Conservation (phyloP, 805 yeast genomes). For the Metschnikowia chrysomelidarum region DNA sequence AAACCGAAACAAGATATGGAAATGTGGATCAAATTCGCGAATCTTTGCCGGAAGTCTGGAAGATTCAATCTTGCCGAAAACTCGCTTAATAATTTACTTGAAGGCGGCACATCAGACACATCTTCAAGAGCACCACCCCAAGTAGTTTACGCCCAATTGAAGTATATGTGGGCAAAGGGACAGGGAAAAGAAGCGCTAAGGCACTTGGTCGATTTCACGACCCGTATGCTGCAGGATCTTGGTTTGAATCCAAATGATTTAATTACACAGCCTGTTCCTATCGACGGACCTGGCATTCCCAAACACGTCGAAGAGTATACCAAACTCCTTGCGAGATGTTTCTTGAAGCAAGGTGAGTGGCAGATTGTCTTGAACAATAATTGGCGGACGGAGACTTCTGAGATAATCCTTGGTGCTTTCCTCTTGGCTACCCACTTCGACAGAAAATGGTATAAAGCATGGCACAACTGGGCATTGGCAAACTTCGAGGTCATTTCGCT, state of each 20-base stretch:
- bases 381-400: constrained; percentile 78
- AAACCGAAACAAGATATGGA: constrained; percentile 96
- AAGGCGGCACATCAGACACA: constrained; percentile 62
- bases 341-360: constrained; percentile 98
- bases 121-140: constrained; percentile 90
- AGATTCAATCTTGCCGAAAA: constrained; percentile 90
- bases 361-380: constrained; percentile 74
- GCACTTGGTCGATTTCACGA: constrained; percentile 85
- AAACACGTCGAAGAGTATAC: constrained; percentile 82
- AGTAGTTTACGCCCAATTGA: constrained; percentile 94
- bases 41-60: constrained; percentile 91
- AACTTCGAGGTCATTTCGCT: constrained; percentile 91
- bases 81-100: constrained; percentile 75
- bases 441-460: constrained; percentile 92
- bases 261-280: constrained; percentile 81
- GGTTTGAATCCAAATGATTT: constrained; percentile 85
- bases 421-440: constrained; percentile 94
- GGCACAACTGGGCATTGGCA: constrained; percentile 99
- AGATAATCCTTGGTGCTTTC: constrained; percentile 87
- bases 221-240: constrained; percentile 83
- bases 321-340: constrained; percentile 84
- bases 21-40: constrained; percentile 98
- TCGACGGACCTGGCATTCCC: constrained; percentile 65
- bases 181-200: constrained; percentile 81
- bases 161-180: constrained; percentile 96